Base-by-base conservation (phyloP, 805 yeast species). In the Monosporozyma servazzii region DNA sequence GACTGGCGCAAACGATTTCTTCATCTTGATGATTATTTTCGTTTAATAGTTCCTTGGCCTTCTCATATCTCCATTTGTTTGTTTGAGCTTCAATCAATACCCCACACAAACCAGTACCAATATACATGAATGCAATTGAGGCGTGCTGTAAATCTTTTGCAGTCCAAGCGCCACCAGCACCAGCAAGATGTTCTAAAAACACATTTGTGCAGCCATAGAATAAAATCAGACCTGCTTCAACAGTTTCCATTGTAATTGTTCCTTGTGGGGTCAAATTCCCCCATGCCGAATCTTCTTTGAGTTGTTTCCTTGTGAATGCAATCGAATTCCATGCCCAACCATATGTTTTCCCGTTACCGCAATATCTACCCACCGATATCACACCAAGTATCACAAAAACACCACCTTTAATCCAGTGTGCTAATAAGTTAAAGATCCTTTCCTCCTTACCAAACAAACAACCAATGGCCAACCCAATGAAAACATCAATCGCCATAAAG, bases 361-460 rank as follows among this genome's bases (percentile, higher is more conserved):
- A 81, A 67, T 86, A 90, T 59, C 98, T 80, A 1, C 89, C 86
- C 40, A 93, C 73, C n/a, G 95, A 78, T 5, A 89, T 64, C 7
- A 90, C 54, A 20, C 99, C 99, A 40, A 86, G 71, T 5, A 75
- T 56, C 53, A 88, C 75, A 64, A 91, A 91, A 2, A 91, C 93
- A 25, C 91, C 93, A 54, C 99, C 99, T 68, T 91, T 91, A 67
- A 91, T 91, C 76, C 88, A 88, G 69, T 91, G 99, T 1, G 99
- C 99, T 52, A 91, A 75, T 49, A 91, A 68, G 59, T 88, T 88
- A 71, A 88, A 91, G 13, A 90, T 83, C 20, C 73, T 72, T 15
- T 40, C 43, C 3, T 81, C 90, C 67, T 78, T 70, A 40, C 96
- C 98, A 60, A 89, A 67, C 41, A 83, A 63, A 50, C 77, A 78